Conservation (phyloP, 129 eudicot genomes). For the Lactuca saligna region DNA sequence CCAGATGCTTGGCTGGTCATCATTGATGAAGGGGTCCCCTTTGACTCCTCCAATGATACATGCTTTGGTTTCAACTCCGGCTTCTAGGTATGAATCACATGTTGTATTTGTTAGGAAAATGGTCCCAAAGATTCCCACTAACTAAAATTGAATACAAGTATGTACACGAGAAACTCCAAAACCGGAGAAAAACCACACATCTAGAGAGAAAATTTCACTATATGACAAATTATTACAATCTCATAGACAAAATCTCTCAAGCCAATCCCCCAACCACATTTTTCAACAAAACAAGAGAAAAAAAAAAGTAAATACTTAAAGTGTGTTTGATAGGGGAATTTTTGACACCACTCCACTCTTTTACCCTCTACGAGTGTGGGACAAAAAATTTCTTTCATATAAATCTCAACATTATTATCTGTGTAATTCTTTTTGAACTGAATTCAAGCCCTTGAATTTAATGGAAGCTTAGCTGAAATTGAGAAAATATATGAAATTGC, state of each 20-base stretch:
- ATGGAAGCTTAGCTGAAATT: slow-evolving; percentile 56
- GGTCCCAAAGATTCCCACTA: not conserved
- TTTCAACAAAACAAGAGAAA: too few species aligned
- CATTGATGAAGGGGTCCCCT: slow-evolving; percentile 83
- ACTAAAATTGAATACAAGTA: not conserved
- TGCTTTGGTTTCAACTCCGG: slow-evolving; percentile 78
- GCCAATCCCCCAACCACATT: not conserved
- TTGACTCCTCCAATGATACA: slow-evolving; percentile 71
- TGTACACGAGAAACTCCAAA: not conserved
- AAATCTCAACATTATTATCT: not conserved
- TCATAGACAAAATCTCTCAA: not conserved
- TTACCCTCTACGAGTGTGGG: too few species aligned
- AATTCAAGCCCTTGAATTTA: slow-evolving; percentile 53
- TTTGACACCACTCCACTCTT: too few species aligned
- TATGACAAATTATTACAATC: not conserved
- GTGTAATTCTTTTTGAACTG: slow-evolving; percentile 35
- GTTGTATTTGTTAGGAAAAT: not conserved
- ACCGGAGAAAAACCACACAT: not conserved
- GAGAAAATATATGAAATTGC: slow-evolving; percentile 41
- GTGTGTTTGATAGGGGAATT: too few species aligned
- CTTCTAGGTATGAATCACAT: slow-evolving; percentile 64
- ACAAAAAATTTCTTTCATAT: too few species aligned
- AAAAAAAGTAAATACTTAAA: too few species aligned
- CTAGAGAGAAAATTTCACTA: not conserved
- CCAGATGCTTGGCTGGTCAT: slow-evolving; percentile 86